These are phyloP conservation scores for Primulina tabacum DNA, from an alignment of 257 asterid genomes.

Conservation along the genomic window DNA sequence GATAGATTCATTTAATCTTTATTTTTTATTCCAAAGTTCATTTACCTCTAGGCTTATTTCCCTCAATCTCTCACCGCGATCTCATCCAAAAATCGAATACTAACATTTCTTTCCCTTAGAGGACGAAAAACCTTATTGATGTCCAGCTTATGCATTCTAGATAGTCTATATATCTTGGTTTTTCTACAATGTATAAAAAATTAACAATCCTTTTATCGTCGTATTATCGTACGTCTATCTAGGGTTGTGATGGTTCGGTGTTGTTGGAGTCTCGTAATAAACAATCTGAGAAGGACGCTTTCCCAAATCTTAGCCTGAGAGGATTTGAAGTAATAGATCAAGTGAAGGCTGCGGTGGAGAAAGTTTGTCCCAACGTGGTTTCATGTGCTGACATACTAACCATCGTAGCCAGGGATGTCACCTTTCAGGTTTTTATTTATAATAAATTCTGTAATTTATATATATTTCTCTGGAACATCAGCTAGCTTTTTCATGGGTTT, in stretches of 20 bases:
- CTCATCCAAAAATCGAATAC: too few relatives aligned
- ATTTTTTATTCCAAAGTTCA: too few relatives aligned
- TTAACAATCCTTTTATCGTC: neutral
- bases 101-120: too few relatives aligned
- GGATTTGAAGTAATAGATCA: conserved; percentile 47
- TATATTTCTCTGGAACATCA: too few relatives aligned
- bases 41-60: too few relatives aligned
- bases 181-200: too few relatives aligned
- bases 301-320: conserved; percentile 44
- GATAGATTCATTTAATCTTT: too few relatives aligned
- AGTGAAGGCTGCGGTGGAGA: conserved; percentile 46
- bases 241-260: conserved; percentile 64
- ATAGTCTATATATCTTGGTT: too few relatives aligned
- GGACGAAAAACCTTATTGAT: too few relatives aligned
- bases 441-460: neutral
- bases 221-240: neutral
- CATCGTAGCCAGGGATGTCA: conserved; percentile 44
- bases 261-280: conserved; percentile 36
- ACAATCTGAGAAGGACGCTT: conserved; percentile 41
- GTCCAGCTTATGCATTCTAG: too few relatives aligned
- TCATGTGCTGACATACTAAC: conserved; percentile 54
- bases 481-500: neutral
- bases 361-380: conserved; percentile 43
- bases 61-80: too few relatives aligned
- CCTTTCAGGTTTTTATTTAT: conserved; percentile 25